phyloP scores from a whole-genome alignment of 768 basidiomycete genomes.

The Boletellus ananiceps region DNA sequence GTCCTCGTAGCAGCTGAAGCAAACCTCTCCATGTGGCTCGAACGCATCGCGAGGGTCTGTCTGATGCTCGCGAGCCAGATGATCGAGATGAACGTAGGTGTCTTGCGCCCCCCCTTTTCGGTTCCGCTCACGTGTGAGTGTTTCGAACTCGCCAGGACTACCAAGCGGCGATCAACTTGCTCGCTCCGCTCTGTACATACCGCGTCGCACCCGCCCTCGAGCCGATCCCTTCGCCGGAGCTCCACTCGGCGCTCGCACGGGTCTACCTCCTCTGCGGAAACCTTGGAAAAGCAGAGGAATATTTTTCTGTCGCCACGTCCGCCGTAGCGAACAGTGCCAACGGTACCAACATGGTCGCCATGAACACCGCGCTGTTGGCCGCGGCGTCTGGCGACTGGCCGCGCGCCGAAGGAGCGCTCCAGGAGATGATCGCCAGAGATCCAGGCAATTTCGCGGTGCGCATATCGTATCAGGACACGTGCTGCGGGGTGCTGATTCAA shows the following conservation, averaged over 20 bases:
- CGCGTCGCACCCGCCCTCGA: constrained; percentile 13
- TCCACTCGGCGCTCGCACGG: constrained; percentile 67
- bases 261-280: constrained; percentile 75
- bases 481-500: neutral
- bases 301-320: constrained; percentile 42
- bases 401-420: constrained; percentile 43
- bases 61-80: constrained; percentile 79
- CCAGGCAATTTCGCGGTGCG: constrained; percentile 57
- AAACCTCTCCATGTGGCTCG: constrained; percentile 71
- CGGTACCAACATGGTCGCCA: constrained; percentile 42
- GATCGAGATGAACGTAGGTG: constrained; percentile 74
- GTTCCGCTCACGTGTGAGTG: neutral
- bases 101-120: neutral
- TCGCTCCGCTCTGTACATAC: constrained; percentile 60
- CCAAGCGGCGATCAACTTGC: constrained; percentile 59
- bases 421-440: constrained; percentile 44
- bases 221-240: constrained; percentile 41
- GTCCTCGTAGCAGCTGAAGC: constrained; percentile 26
- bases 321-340: constrained; percentile 44
- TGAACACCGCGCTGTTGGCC: constrained; percentile 65
- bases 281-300: constrained; percentile 50
- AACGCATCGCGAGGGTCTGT: constrained; percentile 69
- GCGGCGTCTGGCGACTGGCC: constrained; percentile 70
- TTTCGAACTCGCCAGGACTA: constrained; percentile 48
- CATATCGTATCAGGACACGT: neutral